phyloP scores from a whole-genome alignment of 2,329 filamentous ascomycete genomes.

The Ophiostoma montium region DNA sequence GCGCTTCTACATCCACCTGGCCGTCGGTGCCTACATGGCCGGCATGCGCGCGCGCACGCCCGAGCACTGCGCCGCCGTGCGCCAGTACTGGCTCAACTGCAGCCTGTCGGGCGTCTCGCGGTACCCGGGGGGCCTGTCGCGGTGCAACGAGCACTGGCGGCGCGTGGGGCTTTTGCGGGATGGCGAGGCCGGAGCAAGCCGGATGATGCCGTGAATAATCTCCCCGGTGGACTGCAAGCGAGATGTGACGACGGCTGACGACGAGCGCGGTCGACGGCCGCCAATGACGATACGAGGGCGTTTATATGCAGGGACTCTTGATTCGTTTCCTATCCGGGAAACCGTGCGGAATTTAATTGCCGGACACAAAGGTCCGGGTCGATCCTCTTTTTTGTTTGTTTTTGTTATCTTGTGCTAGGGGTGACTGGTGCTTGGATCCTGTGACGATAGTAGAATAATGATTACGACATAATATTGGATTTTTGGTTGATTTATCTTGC shows the following conservation, averaged over 20 bases:
- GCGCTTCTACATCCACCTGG: slow-evolving; percentile 26
- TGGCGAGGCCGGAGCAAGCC: too few relatives aligned
- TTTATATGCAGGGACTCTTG: neutral
- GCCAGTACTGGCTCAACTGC: slow-evolving; percentile 26
- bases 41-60: slow-evolving; percentile 21
- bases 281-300: neutral
- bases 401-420: too few relatives aligned
- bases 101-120: slow-evolving; percentile 23
- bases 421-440: too few relatives aligned
- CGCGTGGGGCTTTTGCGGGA: slow-evolving; percentile 2
- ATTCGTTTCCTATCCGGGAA: neutral
- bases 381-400: neutral
- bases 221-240: neutral
- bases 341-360: neutral
- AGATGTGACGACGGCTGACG: neutral
- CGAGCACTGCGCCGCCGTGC: slow-evolving; percentile 22
- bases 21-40: slow-evolving; percentile 23
- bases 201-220: too few relatives aligned
- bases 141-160: slow-evolving; percentile 10
- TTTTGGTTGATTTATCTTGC: too few relatives aligned
- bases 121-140: slow-evolving; percentile 16
- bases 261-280: neutral
- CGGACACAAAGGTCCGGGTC: neutral
- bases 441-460: too few relatives aligned
- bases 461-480: too few relatives aligned